Percentiles rank a stretch among this genome's conserved stretches.
Conservation (phyloP, 257 asterid genomes). For the Ocimum tenuiflorum region DNA sequence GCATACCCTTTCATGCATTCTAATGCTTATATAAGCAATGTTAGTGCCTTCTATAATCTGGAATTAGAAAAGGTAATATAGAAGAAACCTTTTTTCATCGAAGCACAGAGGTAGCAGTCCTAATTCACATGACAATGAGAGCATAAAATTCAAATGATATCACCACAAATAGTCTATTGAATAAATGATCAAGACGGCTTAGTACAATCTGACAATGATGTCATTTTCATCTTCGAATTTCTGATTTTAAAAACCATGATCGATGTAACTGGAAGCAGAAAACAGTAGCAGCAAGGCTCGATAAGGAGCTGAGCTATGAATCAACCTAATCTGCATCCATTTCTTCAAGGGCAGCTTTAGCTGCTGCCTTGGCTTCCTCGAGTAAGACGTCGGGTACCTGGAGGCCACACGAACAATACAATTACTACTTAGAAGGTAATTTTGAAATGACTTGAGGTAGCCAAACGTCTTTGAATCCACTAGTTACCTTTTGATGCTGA, state of each 20-base stretch:
- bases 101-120: no score
- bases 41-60: no score
- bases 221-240: neutral
- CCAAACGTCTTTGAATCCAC: no score
- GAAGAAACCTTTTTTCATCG: no score
- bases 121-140: no score
- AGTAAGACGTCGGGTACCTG: constrained; percentile 62
- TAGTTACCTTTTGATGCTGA: constrained; percentile 79
- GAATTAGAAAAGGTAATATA: no score
- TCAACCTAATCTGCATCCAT: constrained; percentile 64
- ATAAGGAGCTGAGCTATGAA: neutral
- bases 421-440: no score
- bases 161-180: constrained; percentile 7
- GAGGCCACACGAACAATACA: no score
- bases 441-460: neutral
- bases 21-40: no score
- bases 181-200: constrained; percentile 2
- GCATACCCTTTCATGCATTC: no score
- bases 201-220: neutral
- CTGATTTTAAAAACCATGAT: neutral
- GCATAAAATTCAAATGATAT: no score
- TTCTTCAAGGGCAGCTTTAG: constrained; percentile 78
- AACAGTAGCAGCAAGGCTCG: no score
- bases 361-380: constrained; percentile 74
- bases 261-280: constrained; percentile 1